Base-by-base conservation (phyloP, 805 yeast genomes). In the Lachancea quebecensis region DNA sequence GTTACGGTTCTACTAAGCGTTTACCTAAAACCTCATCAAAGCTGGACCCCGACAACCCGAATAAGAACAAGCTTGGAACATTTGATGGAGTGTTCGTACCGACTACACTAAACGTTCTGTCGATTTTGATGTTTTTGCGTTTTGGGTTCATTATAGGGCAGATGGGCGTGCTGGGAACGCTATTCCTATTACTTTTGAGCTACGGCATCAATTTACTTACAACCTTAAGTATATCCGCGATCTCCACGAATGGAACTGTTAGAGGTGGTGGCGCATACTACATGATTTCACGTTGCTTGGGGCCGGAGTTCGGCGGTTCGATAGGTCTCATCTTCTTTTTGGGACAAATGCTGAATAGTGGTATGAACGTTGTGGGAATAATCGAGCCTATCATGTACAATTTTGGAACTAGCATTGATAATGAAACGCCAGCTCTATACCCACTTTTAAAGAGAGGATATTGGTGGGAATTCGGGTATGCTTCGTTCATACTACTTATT, bases 211-310 rank as follows among this genome's bases (percentile, higher is more conserved):
- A 91, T 60, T 70, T 88, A 5, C 70, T 93, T 45, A 93, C 99
- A 0, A 87, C 95, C 0, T 66, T 93, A 53, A 86, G 96, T 16
- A 81, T 93, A 47, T 85, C 95, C 45, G 99, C 99, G 1, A 93
- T 93, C 49, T 88, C 97, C 2, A 93, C 99, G 1, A 93, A 93
- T 60, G 99, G 99, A 17, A 88, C 95, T 0, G 98, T 93, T 2
- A 78, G 89, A 54, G 98, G 98, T 11, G 99, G 99, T 12, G 99
- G 99, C 39, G 97, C 98, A 0, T 93, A 93, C 62, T 93, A 89
- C 58, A 93, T 93, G 97, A 88, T 93, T 48, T 85, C 95, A 30
- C 74, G 99, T 53, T 83, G 95, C 30, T 69, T 93, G 49, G 99
- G 99, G 0, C 96, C 97, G 3, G 99, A 93, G 62, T 93, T 93